Evolutionary conservation across 2,329 filamentous ascomycete genomes (phyloP), one percentile per base, ranked within the genome.

Genomic region (Claviceps paspali): DNA sequence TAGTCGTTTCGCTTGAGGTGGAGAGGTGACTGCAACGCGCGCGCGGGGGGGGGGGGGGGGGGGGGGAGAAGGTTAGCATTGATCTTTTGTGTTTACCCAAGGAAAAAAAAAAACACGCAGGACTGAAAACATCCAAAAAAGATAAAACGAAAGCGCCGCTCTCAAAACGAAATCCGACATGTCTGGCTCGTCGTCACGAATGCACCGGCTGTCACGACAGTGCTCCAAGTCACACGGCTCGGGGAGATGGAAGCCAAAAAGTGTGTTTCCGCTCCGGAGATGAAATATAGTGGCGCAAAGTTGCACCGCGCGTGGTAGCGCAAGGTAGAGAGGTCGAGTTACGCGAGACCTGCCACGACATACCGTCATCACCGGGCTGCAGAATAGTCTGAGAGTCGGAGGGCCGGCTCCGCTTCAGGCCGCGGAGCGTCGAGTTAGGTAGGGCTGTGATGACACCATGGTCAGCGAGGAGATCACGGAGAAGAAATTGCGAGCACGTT

Each of bases 371-470:
- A 65, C 75, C 77, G 55, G 73, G 46, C 43, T 50, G 49, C 41
- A 47, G 45, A 43, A 46, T 70, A 57, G 67, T 68, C 61, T 76
- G 74, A 41, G 57, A 63, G 50, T 82, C 74, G 50, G 81, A 80
- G 47, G 84, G 87, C 46, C 81, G 78, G 67, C 75, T 82, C 59
- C 84, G 74, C 66, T 92, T 92, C 50, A 79, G 64, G 49, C 82
- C 81, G 57, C 82, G 77, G 47, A 77, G 52, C 60, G 55, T 63
- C 66, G 59, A 64, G 49, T 61, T 61, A 56, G 61, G 64, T 59
- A 61, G 57, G 59, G 62, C 74, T 70, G 47, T 41, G 21, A 39
- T 36, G 38, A 32, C 32, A 35, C 29, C 22, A 29, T 18, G 22
- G 43, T 59, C 38, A 59, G 53, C 45, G 52, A 46, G 22, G 40